A percentile compares a stretch with the other conserved stretches of the same genome.
phyloP scores from a whole-genome alignment of 139 green algal genomes.

The Spirogloea muscicola region DNA sequence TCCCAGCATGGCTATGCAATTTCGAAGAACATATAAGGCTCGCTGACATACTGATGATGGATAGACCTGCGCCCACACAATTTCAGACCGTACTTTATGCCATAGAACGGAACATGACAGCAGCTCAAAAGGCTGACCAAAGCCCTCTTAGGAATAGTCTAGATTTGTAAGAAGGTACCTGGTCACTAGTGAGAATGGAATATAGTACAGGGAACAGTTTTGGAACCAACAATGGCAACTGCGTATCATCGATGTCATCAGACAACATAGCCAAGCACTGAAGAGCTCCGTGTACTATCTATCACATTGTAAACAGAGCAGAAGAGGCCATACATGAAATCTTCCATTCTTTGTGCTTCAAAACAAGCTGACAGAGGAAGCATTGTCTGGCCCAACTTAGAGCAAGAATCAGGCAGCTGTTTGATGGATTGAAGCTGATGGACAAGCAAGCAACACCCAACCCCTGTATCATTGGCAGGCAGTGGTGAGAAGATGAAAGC shows the following conservation, averaged over 20 bases:
- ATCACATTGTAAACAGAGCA: neutral
- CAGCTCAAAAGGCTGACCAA: neutral
- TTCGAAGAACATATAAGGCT: constrained; percentile 64
- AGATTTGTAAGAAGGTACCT: neutral
- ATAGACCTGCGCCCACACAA: constrained; percentile 33
- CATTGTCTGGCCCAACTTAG: neutral
- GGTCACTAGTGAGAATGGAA: constrained; percentile 46
- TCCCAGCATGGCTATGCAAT: constrained; percentile 56
- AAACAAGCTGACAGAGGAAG: neutral
- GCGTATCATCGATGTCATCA: constrained; percentile 73
- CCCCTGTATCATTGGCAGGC: too few species aligned
- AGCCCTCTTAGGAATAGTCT: neutral
- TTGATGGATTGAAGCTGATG: too few species aligned
- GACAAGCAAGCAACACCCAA: constrained; percentile 1
- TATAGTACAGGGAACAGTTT: constrained; percentile 64
- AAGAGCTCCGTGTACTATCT: constrained; percentile 68
- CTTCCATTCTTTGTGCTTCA: too few species aligned
- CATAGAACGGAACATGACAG: neutral
- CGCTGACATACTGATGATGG: constrained; percentile 40
- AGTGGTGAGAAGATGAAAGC: too few species aligned
- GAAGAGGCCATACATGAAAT: neutral
- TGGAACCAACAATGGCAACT: constrained; percentile 57
- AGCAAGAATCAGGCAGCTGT: neutral
- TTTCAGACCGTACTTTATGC: neutral
- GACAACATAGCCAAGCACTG: constrained; percentile 73